Evolutionary conservation across 2,329 filamentous ascomycete species (phyloP), one percentile per base, ranked within the genome.

Genomic region (Bipolaris cookei): DNA sequence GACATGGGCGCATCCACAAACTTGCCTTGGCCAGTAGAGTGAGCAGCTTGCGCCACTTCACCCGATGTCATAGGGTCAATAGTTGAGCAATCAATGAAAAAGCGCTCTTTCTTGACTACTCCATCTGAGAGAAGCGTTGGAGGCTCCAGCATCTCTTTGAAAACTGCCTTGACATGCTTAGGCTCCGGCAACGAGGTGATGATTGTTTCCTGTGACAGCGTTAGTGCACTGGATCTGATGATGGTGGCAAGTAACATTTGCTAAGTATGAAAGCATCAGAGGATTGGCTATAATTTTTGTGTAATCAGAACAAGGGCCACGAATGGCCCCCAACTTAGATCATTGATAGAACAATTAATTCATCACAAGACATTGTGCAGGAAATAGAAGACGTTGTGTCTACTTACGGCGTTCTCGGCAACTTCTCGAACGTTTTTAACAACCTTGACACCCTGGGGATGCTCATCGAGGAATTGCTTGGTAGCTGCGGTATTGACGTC

Each of bases 1-100:
- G 94, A 98, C 89, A 99, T 97, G 42, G 95, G 95, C 3, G 95
- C 94, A 74, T 99, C 95, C 56, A 97, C 88, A 71, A 98, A 97
- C 50, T 83, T 84, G 51, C 91, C 91, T 72, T 89, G 85, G 1
- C 85, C 82, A 1, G 86, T 86, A 4, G 84, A 84, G 55, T 82
- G 84, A 1, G 96, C 88, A 21, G 84, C 83, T 59, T 87, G 82
- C 20, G 92, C 92, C 4, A 98, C 89, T 64, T 87, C 84, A 37
- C 86, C 86, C 1, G 93, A 97, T 2, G 92, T 91, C 30, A 87
- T 87, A 0, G 93, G 92, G 77, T 98, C 95, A 72, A 99, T 98
- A 14, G 95, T 99, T 3, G 94, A 98, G 77, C 90, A 94, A 77
- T 99, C 95, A 72, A 99, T 95, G 76, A 96, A 97, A 56, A 97